Conservation (phyloP, 78 protist genomes). For the Chrysochromulina tobinii region DNA sequence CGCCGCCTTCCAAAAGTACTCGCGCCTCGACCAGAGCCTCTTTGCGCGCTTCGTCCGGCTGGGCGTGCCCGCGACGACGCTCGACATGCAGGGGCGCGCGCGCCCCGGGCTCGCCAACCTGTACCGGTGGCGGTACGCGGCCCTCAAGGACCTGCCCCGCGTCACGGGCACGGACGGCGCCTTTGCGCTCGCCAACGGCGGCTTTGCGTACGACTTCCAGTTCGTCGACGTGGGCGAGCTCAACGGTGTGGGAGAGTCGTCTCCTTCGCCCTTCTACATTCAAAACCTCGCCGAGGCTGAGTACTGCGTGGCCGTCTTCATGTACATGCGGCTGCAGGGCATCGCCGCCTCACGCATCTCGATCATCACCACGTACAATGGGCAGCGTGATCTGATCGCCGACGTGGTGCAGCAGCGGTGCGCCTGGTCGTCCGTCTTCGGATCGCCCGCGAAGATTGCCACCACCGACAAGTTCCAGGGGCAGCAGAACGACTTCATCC, state of each 20-base stretch:
- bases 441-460: conserved; percentile 75
- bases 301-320: conserved; percentile 81
- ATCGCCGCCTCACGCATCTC: conserved; percentile 79
- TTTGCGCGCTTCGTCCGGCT: conserved; percentile 68
- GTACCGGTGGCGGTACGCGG: conserved; percentile 87
- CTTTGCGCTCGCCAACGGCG: conserved; percentile 34
- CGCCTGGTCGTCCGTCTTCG: conserved; percentile 49
- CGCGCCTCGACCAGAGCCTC: conserved; percentile 75
- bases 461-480: conserved; percentile 96
- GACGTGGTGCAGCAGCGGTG: conserved; percentile 50
- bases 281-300: conserved; percentile 96
- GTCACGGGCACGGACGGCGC: conserved; percentile 6
- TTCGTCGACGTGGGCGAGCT: conserved; percentile 84
- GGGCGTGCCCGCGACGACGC: conserved; percentile 77
- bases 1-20: conserved; percentile 77
- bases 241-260: conserved; percentile 76
- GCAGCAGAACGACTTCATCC: conserved; percentile 90
- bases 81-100: conserved; percentile 86
- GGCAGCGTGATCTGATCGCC: conserved; percentile 82
- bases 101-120: conserved; percentile 76
- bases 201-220: conserved; percentile 80
- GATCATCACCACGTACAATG: conserved; percentile 93
- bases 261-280: conserved; percentile 78
- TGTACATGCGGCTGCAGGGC: conserved; percentile 88
- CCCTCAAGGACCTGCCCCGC: conserved; percentile 75